phyloP scores from a whole-genome alignment of 164 flowering plant genomes.

The Vitis amurensis region DNA sequence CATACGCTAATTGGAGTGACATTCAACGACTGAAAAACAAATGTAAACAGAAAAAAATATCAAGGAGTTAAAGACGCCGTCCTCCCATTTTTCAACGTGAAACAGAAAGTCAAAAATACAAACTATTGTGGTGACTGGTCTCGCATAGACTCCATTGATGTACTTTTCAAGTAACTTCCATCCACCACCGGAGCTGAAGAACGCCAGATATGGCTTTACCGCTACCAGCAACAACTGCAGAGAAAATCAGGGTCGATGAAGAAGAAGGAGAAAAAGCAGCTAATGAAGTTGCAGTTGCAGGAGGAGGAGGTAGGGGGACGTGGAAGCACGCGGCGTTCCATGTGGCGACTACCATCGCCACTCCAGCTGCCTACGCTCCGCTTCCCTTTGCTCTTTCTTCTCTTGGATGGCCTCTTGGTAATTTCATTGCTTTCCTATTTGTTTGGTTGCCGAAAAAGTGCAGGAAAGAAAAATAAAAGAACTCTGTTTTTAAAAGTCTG shows the following conservation, averaged over 20 bases:
- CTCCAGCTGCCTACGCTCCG: conserved; percentile 71
- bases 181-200: not conserved
- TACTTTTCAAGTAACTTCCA: no score
- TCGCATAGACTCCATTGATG: no score
- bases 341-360: conserved; percentile 68
- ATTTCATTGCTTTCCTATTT: not conserved
- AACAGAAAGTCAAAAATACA: not conserved
- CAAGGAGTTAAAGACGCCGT: no score
- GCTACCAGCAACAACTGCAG: not conserved
- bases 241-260: not conserved
- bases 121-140: no score
- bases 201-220: not conserved
- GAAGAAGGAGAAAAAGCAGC: no score
- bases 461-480: no score
- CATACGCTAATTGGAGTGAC: no score
- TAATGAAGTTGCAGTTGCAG: not conserved
- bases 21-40: no score
- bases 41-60: no score
- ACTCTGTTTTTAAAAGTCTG: no score
- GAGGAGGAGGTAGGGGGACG: conserved; percentile 36
- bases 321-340: conserved; percentile 72
- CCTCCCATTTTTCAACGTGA: no score
- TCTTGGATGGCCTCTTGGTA: conserved; percentile 70
- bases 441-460: no score
- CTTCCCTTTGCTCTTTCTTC: conserved; percentile 62